These are phyloP conservation scores for Fraxinus floribunda DNA, from an alignment of 305 asterid genomes.

Conservation along the genomic window DNA sequence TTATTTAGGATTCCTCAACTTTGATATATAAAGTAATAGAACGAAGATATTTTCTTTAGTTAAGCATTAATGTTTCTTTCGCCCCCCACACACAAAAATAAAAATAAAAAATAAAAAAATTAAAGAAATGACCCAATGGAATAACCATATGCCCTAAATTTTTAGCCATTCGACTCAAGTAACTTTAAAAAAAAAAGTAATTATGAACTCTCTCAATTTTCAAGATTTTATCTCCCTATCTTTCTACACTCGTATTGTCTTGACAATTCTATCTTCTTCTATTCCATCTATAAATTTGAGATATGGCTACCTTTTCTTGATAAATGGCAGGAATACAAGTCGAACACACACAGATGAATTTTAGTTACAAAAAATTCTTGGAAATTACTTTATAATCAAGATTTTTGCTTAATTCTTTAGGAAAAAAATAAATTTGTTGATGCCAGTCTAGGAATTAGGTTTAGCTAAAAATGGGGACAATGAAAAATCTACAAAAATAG, in stretches of 20 bases:
- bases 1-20: too few species aligned
- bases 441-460: background rate
- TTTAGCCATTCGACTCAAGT: background rate
- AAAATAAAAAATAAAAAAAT: too few species aligned
- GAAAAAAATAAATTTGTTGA: background rate
- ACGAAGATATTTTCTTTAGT: too few species aligned
- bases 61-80: too few species aligned
- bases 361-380: too few species aligned
- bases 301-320: too few species aligned
- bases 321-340: too few species aligned
- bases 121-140: background rate
- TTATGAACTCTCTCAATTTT: background rate
- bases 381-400: background rate
- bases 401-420: background rate
- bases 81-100: too few species aligned
- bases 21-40: too few species aligned
- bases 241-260: background rate
- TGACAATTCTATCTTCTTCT: background rate
- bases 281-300: too few species aligned
- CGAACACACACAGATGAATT: too few species aligned
- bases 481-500: slow-evolving; percentile 19
- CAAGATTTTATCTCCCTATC: background rate
- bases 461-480: background rate
- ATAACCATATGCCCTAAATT: too few species aligned
- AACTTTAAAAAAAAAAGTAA: background rate